These are phyloP conservation scores for Aspergillus coremiiformis DNA, from an alignment of 495 filamentous ascomycete species.

Conservation along the genomic window DNA sequence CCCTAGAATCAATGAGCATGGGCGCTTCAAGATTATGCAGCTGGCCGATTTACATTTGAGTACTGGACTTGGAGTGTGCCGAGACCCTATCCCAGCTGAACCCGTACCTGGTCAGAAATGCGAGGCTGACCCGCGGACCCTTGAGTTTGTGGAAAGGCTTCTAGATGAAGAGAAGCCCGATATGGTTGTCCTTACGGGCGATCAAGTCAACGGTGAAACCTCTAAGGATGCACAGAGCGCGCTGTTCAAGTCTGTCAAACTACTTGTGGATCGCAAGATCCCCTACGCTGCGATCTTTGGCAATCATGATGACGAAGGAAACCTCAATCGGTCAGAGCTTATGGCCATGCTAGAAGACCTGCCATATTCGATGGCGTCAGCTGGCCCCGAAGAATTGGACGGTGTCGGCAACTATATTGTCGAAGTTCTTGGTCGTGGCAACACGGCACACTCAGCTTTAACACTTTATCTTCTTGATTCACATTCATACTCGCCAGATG, in stretches of 20 bases:
- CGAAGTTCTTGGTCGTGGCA: slow-evolving; percentile 76
- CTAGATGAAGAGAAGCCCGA: slow-evolving; percentile 90
- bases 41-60: slow-evolving; percentile 84
- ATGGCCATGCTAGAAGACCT: slow-evolving; percentile 82
- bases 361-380: slow-evolving; percentile 77
- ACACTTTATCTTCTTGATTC: slow-evolving; percentile 93
- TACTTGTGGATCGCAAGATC: slow-evolving; percentile 78
- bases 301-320: slow-evolving; percentile 93
- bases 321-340: slow-evolving; percentile 62
- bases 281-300: slow-evolving; percentile 94
- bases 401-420: slow-evolving; percentile 93
- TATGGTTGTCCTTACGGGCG: slow-evolving; percentile 81
- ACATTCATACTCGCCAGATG: slow-evolving; percentile 86
- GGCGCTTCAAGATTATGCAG: slow-evolving; percentile 97
- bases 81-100: slow-evolving; percentile 70
- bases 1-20: slow-evolving; percentile 74
- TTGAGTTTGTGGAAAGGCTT: slow-evolving; percentile 77
- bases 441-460: slow-evolving; percentile 74
- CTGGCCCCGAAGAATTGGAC: slow-evolving; percentile 75
- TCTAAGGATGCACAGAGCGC: slow-evolving; percentile 87
- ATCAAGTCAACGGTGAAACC: slow-evolving; percentile 92
- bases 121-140: slow-evolving; percentile 83
- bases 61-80: slow-evolving; percentile 76
- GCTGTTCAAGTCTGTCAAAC: slow-evolving; percentile 85
- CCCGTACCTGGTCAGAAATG: slow-evolving; percentile 63